Percentiles rank a stretch among this genome's conserved stretches.
Evolutionary conservation across 495 filamentous ascomycete species (phyloP).

Genomic region (Neurospora tetraspora): DNA sequence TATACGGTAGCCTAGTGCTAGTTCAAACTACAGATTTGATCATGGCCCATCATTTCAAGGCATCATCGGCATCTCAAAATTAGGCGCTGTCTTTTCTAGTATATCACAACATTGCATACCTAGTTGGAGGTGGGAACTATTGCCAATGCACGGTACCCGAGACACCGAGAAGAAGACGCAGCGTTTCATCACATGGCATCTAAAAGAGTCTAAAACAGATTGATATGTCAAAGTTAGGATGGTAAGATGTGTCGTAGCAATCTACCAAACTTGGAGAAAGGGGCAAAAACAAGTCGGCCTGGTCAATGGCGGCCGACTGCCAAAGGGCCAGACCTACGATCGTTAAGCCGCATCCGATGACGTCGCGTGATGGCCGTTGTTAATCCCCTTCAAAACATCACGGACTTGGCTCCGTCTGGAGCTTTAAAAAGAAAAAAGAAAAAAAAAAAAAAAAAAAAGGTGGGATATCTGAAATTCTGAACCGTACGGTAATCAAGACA

Average conservation of each 20-base stretch:
- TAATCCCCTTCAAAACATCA: background rate
- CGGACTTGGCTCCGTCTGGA: background rate
- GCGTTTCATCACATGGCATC: background rate
- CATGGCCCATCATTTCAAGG: background rate
- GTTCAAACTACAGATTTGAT: background rate
- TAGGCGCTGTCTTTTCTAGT: background rate
- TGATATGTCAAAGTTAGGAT: background rate
- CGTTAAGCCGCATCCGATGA: background rate
- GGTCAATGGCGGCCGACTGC: background rate
- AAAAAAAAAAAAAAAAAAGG: background rate
- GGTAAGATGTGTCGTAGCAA: background rate
- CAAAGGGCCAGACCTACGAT: background rate
- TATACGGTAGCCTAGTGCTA: background rate
- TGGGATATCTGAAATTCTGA: background rate
- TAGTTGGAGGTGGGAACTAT: background rate
- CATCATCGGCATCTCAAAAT: background rate
- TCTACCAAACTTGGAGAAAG: background rate
- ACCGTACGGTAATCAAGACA: background rate
- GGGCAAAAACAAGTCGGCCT: background rate
- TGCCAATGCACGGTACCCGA: background rate
- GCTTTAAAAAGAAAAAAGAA: too few relatives aligned
- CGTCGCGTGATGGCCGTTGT: background rate
- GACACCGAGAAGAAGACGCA: background rate
- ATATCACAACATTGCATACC: background rate
- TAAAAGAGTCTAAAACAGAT: background rate